Evolutionary conservation across 129 eudicot species (phyloP).

Genomic region (Glebionis coronaria): DNA sequence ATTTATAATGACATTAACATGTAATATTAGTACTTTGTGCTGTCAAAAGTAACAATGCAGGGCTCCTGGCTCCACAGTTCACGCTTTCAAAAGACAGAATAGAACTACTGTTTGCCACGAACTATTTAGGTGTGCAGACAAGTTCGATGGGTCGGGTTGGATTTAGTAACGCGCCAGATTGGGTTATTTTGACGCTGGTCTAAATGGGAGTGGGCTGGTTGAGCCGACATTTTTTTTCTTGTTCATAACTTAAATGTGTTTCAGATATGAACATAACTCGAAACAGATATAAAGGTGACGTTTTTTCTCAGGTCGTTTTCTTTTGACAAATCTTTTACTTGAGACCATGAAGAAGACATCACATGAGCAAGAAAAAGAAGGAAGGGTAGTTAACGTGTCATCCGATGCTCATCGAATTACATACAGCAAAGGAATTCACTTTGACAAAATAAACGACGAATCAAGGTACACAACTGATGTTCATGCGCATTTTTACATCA

Average conservation of each 20-base stretch:
- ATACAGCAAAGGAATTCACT: constrained; percentile 46
- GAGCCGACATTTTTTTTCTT: too few relatives aligned
- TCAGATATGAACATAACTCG: too few relatives aligned
- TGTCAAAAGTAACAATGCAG: constrained; percentile 80
- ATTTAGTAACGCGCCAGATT: too few relatives aligned
- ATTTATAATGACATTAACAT: background rate
- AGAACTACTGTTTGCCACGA: constrained; percentile 85
- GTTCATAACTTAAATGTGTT: too few relatives aligned
- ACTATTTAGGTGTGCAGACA: constrained; percentile 56
- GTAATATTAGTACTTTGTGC: background rate
- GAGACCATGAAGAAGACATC: constrained; percentile 81
- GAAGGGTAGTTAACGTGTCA: constrained; percentile 75
- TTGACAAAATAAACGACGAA: constrained; percentile 71
- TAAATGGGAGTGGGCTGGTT: too few relatives aligned
- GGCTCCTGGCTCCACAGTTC: constrained; percentile 81
- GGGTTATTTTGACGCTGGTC: too few relatives aligned
- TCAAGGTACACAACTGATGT: constrained; percentile 38
- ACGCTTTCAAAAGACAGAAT: constrained; percentile 64
- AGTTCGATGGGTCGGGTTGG: too few relatives aligned
- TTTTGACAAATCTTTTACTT: constrained; percentile 72
- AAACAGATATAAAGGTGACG: background rate
- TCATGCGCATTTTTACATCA: too few relatives aligned
- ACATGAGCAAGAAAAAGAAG: constrained; percentile 52
- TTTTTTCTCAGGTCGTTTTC: constrained; percentile 67
- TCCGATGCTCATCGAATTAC: constrained; percentile 61